Evolutionary conservation across 1,284 basidiomycete species (phyloP), one percentile per base, ranked within the genome.

Genomic region (Earliella scabrosa): DNA sequence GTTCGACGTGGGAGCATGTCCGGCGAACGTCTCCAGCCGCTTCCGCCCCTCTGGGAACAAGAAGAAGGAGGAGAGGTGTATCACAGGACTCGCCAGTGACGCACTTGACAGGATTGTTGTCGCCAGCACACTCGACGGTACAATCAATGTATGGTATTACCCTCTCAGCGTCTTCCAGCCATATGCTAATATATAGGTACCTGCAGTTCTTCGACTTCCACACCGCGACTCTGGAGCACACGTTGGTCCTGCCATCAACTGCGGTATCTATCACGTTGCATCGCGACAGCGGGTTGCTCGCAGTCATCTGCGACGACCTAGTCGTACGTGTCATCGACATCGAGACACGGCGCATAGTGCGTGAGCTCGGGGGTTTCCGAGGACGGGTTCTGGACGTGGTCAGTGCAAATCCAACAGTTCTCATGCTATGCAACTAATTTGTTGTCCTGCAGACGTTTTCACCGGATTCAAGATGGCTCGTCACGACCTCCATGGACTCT

Each of bases 121-220:
- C 47, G 93, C 90, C 7, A 86, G 87, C 59, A 98, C 95, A 0
- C 76, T 92, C 41, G 93, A 96, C 71, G 97, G 97, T 35, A 91
- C 87, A 18, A 73, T 97, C 52, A 92, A 93, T 67, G 94, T 96
- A 69, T 62, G 90, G 79, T 14, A 20, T 60, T 46, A 24, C 23
- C n/a, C 20, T 26, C 23, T 47, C 18, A n/a, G 4, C 20, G 5
- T 9, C 20, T 10, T 10, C 4, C 4, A 20, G 11, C 32, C 4
- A 7, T 9, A 3, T 49, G n/a, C 24, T 46, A 26, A 32, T 24
- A 48, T 9, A n/a, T 23, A 7, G 16, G 2, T 24, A 10, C 31
- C 13, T 38, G 21, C 60, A 97, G 92, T 98, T 98, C 78, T 99
- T 98, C 68, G 93, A 99, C 73, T 99, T 99, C 73, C 90, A 95